These are phyloP conservation scores for Blastobotrys illinoisensis DNA, from an alignment of 1,139 yeast species.

Conservation along the genomic window DNA sequence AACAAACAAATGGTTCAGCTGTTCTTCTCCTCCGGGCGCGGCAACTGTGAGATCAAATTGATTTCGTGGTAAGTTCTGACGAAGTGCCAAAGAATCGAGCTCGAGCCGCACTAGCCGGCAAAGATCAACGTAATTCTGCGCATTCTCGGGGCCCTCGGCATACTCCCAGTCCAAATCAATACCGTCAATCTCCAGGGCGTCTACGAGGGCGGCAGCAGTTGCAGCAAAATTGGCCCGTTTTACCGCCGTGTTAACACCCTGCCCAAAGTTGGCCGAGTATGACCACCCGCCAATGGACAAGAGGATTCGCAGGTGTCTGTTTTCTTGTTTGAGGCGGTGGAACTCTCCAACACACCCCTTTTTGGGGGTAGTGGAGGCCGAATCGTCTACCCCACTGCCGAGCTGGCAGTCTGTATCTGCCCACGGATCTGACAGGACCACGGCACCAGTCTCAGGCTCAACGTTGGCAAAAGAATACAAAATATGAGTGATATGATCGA, in stretches of 20 bases:
- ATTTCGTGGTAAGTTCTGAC: constrained; percentile 23
- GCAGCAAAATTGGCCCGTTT: constrained; percentile 46
- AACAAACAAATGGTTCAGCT: constrained; percentile 42
- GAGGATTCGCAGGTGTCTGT: constrained; percentile 51
- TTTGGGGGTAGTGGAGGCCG: constrained; percentile 15
- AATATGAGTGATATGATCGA: constrained; percentile 53
- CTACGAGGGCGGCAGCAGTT: constrained; percentile 45
- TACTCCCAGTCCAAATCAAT: constrained; percentile 95
- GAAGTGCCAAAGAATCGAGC: constrained; percentile 39
- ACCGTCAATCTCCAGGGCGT: constrained; percentile 72
- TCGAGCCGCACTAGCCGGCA: constrained; percentile 40
- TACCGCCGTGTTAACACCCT: constrained; percentile 37
- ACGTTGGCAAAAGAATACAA: constrained; percentile 73
- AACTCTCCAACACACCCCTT: constrained; percentile 57
- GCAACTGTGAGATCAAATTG: constrained; percentile 61
- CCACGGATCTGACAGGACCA: constrained; percentile 59
- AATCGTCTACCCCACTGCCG: constrained; percentile 10
- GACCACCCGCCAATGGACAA: constrained; percentile 93
- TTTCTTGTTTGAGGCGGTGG: constrained; percentile 41
- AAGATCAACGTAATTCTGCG: constrained; percentile 42
- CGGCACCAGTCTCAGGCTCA: constrained; percentile 47
- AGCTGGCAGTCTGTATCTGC: constrained; percentile 46
- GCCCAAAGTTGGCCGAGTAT: constrained; percentile 47
- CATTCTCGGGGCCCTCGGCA: constrained; percentile 50
- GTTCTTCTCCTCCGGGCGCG: constrained; percentile 59